Conservation (phyloP, 306 rosid genomes). For the Medicago arabica region DNA sequence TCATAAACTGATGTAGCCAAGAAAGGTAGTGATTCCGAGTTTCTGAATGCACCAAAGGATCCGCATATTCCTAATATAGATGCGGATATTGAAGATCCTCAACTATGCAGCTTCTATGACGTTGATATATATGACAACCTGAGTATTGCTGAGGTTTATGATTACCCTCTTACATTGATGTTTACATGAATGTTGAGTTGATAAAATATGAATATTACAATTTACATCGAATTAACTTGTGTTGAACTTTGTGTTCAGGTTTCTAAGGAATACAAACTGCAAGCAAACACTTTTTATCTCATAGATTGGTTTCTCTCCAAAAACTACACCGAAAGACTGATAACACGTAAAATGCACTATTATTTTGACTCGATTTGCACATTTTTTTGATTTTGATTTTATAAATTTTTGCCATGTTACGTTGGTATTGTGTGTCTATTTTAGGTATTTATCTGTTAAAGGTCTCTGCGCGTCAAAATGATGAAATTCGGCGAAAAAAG, state of each 20-base stretch:
- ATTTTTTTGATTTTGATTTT: too few species aligned
- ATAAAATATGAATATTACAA: background rate
- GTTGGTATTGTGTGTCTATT: too few species aligned
- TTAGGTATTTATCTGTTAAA: too few species aligned
- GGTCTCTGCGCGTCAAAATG: too few species aligned
- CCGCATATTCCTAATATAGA: slow-evolving; percentile 62
- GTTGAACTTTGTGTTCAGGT: slow-evolving; percentile 57
- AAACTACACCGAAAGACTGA: slow-evolving; percentile 73
- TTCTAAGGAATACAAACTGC: slow-evolving; percentile 80
- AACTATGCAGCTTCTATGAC: slow-evolving; percentile 70
- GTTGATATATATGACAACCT: slow-evolving; percentile 69
- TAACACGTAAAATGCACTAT: too few species aligned
- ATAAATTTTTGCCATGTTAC: too few species aligned
- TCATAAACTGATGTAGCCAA: too few species aligned
- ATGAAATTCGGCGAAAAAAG: too few species aligned
- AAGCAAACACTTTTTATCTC: slow-evolving; percentile 79
- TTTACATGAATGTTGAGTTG: background rate
- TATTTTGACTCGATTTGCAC: too few species aligned
- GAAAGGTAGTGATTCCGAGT: too few species aligned
- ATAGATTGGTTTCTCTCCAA: slow-evolving; percentile 83
- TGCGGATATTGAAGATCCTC: slow-evolving; percentile 68
- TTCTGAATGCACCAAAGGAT: slow-evolving; percentile 44
- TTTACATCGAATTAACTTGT: background rate
- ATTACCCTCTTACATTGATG: too few species aligned
- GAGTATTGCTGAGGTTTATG: slow-evolving; percentile 77